A percentile compares a stretch with the other conserved stretches of the same genome.
Conservation (phyloP, 495 filamentous ascomycete species). For the Penicillium longicatenatum region DNA sequence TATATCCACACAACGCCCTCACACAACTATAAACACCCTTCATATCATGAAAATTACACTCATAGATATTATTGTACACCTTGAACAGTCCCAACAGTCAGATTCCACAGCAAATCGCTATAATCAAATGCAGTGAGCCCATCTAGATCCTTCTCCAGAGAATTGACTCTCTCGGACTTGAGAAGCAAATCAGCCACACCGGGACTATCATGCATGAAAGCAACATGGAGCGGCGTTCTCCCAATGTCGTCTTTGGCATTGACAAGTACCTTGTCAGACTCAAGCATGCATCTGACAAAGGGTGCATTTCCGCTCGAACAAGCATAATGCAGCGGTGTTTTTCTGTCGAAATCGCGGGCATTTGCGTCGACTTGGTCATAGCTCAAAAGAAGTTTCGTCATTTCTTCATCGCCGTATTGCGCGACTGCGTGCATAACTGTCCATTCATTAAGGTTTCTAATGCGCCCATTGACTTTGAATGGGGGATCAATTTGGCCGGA, state of each 20-base stretch:
- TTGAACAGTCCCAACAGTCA: background rate
- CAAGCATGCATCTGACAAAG: conserved; percentile 1
- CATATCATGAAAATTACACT: too few relatives aligned
- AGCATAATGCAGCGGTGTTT: conserved; percentile 2
- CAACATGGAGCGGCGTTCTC: conserved; percentile 4
- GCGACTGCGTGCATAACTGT: conserved; percentile 4
- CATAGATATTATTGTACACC: too few relatives aligned
- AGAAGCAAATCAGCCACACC: conserved; percentile 1
- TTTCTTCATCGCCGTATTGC: background rate
- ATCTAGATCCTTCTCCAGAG: background rate
- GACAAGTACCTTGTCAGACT: background rate
- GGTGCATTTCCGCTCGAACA: background rate
- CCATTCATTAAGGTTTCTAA: background rate
- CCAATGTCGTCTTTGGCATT: background rate
- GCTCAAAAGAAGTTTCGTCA: background rate
- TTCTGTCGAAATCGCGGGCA: background rate
- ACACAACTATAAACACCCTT: too few relatives aligned
- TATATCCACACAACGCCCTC: too few relatives aligned
- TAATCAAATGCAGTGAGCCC: conserved; percentile 2
- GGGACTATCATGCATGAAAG: conserved; percentile 3
- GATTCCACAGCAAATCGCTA: background rate
- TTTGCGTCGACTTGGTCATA: conserved; percentile 2
- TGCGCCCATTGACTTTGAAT: background rate
- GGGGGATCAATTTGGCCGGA: background rate
- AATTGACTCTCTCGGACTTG: background rate